Base-by-base conservation (phyloP, 1,284 basidiomycete species). In the Cutaneotrichosporon curvatum region DNA sequence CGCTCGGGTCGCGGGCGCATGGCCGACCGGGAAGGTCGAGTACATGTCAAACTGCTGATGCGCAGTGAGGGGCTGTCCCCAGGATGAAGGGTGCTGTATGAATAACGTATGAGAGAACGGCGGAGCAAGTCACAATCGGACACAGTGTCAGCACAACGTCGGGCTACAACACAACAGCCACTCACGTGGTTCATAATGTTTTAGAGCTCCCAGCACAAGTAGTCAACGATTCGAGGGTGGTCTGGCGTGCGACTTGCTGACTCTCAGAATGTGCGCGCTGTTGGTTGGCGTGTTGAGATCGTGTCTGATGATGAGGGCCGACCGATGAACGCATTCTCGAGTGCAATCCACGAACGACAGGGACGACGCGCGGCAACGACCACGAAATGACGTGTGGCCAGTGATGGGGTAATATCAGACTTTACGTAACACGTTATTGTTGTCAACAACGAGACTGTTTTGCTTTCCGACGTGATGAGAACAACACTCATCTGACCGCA, bases 11-110 rank as follows among this genome's bases (percentile, higher is more conserved):
- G 51, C 36, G 12, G 25, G 25, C 40, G 50, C 39, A 48, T 48
- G 32, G 23, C 54, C 47, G 20, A 62, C 43, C 15, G 62, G 63
- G 51, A 63, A 58, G 30, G 59, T 62, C 25, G 56, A 51, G 52
- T 68, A 62, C 43, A 61, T 60, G 58, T 71, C 68, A 49, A 68
- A 71, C 36, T 54, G 48, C 39, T 65, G 57, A 47, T 63, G 52
- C 11, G 61, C 57, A 12, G 65, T 55, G 37, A 67, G 47, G 53
- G 61, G 63, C 47, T 68, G 66, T 38, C 67, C 67, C 69, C 69
- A 71, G 40, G 64, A 60, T 41, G 65, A 58, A 35, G 69, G 69
- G 50, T 71, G 69, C 69, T 71, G 48, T 7, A 37, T 23, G 4
- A 19, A n/a, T 4, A 21, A 30, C 4, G 31, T 32, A n/a, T 4